Percentiles rank a stretch among this genome's conserved stretches.
Conservation (phyloP, 352 stramenopile species). For the Globisporangium uncinulatum region DNA sequence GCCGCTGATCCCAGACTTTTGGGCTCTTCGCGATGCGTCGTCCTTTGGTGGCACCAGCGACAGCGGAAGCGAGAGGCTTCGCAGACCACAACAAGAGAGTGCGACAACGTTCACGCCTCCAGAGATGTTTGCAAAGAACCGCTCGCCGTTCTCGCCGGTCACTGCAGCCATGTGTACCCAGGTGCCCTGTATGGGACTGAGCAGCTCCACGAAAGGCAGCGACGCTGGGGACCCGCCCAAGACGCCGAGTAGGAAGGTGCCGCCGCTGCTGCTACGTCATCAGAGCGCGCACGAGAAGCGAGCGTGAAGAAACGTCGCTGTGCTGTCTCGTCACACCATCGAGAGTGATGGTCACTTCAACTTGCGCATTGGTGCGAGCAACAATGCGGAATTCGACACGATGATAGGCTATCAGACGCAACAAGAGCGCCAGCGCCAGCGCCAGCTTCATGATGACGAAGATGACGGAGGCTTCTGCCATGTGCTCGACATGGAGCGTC, state of each 20-base stretch:
- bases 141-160: constrained; percentile 18
- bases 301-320: background rate
- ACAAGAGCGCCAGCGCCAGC: too few species aligned
- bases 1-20: constrained; percentile 31
- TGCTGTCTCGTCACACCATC: too few species aligned
- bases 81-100: background rate
- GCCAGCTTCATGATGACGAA: too few species aligned
- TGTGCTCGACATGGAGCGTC: too few species aligned
- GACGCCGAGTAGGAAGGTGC: constrained; percentile 6
- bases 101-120: constrained; percentile 28
- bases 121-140: constrained; percentile 41
- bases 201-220: background rate
- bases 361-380: too few species aligned
- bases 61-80: background rate
- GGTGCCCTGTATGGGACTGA: background rate
- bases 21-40: constrained; percentile 10
- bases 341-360: too few species aligned
- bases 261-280: background rate
- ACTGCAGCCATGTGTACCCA: background rate
- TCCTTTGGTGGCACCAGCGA: background rate
- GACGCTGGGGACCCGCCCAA: background rate
- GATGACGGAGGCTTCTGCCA: too few species aligned
- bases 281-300: constrained; percentile 5
- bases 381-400: too few species aligned
- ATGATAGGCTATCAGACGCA: too few species aligned